phyloP scores from a whole-genome alignment of 2,329 filamentous ascomycete genomes.

The Penicillium sp. region DNA sequence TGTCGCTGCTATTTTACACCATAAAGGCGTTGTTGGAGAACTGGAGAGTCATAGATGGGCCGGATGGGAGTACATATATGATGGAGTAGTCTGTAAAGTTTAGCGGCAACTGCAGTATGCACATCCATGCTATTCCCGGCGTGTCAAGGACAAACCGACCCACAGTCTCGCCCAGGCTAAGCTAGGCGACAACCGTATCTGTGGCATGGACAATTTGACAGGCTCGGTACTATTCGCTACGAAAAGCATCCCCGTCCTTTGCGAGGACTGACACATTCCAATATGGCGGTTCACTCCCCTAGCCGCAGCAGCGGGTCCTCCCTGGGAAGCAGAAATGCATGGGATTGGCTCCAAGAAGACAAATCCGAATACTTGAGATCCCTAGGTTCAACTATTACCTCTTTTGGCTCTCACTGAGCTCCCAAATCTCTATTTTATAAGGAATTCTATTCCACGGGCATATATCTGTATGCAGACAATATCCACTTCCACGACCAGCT shows the following conservation, averaged over 20 bases:
- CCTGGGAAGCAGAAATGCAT: not conserved
- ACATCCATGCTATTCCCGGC: slow-evolving; percentile 25
- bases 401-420: slow-evolving; percentile 3
- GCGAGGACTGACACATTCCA: slow-evolving; percentile 26
- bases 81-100: slow-evolving; percentile 5
- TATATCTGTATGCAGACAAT: not conserved
- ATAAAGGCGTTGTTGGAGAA: slow-evolving; percentile 23
- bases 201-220: slow-evolving; percentile 26
- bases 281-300: slow-evolving; percentile 11
- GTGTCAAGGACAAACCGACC: slow-evolving; percentile 22
- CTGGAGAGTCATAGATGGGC: slow-evolving; percentile 6
- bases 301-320: slow-evolving; percentile 15
- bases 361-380: not conserved
- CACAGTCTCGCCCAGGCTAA: slow-evolving; percentile 24
- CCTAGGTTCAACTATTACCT: not conserved
- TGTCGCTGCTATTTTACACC: slow-evolving; percentile 27
- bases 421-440: not conserved
- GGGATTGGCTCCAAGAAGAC: slow-evolving; percentile 5
- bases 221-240: slow-evolving; percentile 14
- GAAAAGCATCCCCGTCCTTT: slow-evolving; percentile 9
- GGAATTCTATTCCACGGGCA: not conserved
- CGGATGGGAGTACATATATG: not conserved
- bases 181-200: slow-evolving; percentile 23
- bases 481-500: slow-evolving; percentile 11
- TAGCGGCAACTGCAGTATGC: slow-evolving; percentile 24